Evolutionary conservation across 352 stramenopile genomes (phyloP).

Genomic region (Plasmopara viticola): DNA sequence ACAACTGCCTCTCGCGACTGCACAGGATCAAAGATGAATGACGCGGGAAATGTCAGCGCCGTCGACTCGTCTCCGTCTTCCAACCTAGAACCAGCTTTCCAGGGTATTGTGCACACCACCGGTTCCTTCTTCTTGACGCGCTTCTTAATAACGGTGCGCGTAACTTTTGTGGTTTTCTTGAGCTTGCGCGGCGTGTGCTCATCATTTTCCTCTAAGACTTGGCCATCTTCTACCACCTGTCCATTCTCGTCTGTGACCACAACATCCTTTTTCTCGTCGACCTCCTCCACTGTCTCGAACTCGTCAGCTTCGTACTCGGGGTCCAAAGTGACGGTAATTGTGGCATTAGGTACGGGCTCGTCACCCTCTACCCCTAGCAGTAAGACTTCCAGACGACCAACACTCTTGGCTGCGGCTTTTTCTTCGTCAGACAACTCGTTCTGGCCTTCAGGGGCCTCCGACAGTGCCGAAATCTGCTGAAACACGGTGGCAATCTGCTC

Average conservation of each 20-base stretch:
- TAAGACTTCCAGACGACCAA: constrained; percentile 61
- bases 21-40: constrained; percentile 78
- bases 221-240: constrained; percentile 37
- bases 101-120: constrained; percentile 33
- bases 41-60: constrained; percentile 41
- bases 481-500: constrained; percentile 69
- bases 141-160: constrained; percentile 45
- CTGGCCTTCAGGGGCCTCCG: constrained; percentile 29
- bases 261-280: constrained; percentile 50
- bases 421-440: constrained; percentile 22
- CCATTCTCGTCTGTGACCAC: constrained; percentile 42
- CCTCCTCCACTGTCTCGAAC: constrained; percentile 46
- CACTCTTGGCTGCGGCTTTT: constrained; percentile 48
- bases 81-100: constrained; percentile 17
- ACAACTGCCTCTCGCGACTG: constrained; percentile 77
- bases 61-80: constrained; percentile 4
- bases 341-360: constrained; percentile 38
- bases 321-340: constrained; percentile 66
- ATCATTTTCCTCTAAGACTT: constrained; percentile 26
- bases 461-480: constrained; percentile 53
- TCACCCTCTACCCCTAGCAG: constrained; percentile 55
- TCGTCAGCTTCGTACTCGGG: constrained; percentile 69
- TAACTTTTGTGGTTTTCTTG: constrained; percentile 59
- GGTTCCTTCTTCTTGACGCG: constrained; percentile 50
- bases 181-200: constrained; percentile 37